These are phyloP conservation scores for Fraxinus cuspidata DNA, from an alignment of 257 asterid species.

Conservation along the genomic window DNA sequence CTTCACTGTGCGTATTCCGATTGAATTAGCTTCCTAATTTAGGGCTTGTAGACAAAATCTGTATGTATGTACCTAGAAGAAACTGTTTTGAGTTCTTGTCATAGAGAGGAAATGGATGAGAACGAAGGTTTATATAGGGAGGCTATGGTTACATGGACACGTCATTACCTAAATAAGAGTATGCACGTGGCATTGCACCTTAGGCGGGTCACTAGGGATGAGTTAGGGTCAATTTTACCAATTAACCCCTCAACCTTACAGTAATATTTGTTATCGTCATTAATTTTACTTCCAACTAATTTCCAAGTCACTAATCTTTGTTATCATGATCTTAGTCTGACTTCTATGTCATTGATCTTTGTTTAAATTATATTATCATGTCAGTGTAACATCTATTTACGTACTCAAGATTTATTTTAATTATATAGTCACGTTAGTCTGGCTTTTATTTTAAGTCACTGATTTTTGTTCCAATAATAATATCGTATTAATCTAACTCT, in stretches of 20 bases:
- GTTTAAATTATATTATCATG: too few species aligned
- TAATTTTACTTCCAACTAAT: background rate
- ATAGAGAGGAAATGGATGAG: conserved; percentile 49
- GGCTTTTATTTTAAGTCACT: too few species aligned
- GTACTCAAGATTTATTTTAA: too few species aligned
- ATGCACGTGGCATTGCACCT: conserved; percentile 59
- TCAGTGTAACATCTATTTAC: too few species aligned
- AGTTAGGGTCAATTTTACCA: background rate
- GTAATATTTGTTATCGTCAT: too few species aligned
- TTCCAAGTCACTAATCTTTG: too few species aligned
- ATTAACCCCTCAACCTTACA: background rate
- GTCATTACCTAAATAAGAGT: conserved; percentile 41
- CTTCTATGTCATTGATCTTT: too few species aligned
- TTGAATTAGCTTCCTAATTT: conserved; percentile 23
- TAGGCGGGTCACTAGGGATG: conserved; percentile 15
- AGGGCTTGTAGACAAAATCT: conserved; percentile 7
- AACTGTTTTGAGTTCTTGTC: conserved; percentile 21
- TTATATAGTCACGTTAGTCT: too few species aligned
- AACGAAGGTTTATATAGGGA: conserved; percentile 52
- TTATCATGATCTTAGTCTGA: too few species aligned
- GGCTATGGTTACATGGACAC: conserved; percentile 58
- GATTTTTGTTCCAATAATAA: too few species aligned
- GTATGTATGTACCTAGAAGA: conserved; percentile 16
- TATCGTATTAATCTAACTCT: too few species aligned
- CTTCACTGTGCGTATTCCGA: conserved; percentile 30